Conservation (phyloP, 1,139 yeast species). For the Nematodospora anomalae region DNA sequence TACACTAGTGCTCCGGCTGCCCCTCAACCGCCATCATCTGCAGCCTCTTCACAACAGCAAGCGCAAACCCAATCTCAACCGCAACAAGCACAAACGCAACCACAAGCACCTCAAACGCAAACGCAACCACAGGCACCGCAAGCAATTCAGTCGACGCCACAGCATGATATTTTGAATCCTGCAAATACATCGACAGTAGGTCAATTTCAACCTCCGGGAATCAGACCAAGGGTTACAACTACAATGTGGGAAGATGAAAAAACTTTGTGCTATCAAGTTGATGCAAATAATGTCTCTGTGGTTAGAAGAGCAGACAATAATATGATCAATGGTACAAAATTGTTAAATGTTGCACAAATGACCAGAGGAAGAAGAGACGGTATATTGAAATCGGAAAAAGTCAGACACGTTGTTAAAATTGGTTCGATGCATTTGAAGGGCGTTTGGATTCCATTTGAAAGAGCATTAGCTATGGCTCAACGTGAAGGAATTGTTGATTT, state of each 20-base stretch:
- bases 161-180: conserved; percentile 25
- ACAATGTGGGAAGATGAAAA: conserved; percentile 98
- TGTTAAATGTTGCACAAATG: conserved; percentile 57
- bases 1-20: conserved; percentile 10
- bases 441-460: conserved; percentile 96
- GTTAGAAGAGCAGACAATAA: conserved; percentile 91
- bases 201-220: conserved; percentile 51
- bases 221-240: conserved; percentile 86
- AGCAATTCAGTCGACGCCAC: conserved; percentile 15
- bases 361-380: conserved; percentile 60
- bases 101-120: conserved; percentile 11
- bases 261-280: conserved; percentile 92
- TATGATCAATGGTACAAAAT: conserved; percentile 93
- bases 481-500: conserved; percentile 84
- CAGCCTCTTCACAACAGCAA: conserved; percentile 7
- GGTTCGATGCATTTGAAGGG: conserved; percentile 98
- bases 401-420: conserved; percentile 88
- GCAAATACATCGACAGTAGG: conserved; percentile 41
- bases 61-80: conserved; percentile 13
- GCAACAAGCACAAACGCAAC: conserved; percentile 11
- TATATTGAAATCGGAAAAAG: conserved; percentile 77
- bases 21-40: conserved; percentile 8
- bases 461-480: conserved; percentile 90
- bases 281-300: conserved; percentile 86
- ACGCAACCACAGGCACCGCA: conserved; percentile 7